These are phyloP conservation scores for Melanogaster broomeanus DNA, from an alignment of 768 basidiomycete genomes.

Conservation along the genomic window DNA sequence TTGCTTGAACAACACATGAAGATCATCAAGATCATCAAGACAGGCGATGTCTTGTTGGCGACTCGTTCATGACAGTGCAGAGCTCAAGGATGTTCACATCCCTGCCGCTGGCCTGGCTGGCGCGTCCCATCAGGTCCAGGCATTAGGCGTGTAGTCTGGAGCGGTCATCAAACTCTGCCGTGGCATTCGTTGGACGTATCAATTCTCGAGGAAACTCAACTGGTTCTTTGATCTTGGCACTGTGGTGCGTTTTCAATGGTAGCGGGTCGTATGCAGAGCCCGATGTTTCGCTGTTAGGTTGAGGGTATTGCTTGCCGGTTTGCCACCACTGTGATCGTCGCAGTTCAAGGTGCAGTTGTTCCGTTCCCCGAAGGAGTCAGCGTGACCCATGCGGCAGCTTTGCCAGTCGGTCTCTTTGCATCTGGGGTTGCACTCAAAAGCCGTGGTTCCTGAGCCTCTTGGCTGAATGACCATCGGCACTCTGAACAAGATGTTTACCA, in stretches of 20 bases:
- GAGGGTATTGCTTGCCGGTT: conserved; percentile 17
- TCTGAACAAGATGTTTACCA: conserved; percentile 25
- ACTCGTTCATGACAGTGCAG: too few relatives aligned
- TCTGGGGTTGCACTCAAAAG: conserved; percentile 28
- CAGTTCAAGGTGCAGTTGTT: conserved; percentile 6
- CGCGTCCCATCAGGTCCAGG: conserved; percentile 11
- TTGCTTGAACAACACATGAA: conserved; percentile 32
- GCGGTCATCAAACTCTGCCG: conserved; percentile 11
- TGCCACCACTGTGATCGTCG: conserved; percentile 18
- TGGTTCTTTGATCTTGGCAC: conserved; percentile 5
- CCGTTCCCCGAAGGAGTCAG: conserved; percentile 14
- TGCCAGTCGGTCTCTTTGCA: conserved; percentile 23
- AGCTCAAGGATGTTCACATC: too few relatives aligned
- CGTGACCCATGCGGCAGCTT: conserved; percentile 18
- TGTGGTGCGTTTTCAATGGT: conserved; percentile 1
- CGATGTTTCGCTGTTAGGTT: conserved; percentile 11
- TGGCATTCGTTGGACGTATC: conserved; percentile 20
- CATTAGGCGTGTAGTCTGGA: conserved; percentile 8
- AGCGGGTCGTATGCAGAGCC: not conserved
- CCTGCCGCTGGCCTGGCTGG: conserved; percentile 16
- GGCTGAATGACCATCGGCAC: conserved; percentile 23
- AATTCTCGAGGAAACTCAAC: conserved; percentile 16
- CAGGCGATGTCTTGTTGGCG: too few relatives aligned
- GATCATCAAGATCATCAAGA: too few relatives aligned
- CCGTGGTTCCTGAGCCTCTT: conserved; percentile 16